phyloP scores from a whole-genome alignment of 768 basidiomycete genomes.

The Lentinus brumalis region DNA sequence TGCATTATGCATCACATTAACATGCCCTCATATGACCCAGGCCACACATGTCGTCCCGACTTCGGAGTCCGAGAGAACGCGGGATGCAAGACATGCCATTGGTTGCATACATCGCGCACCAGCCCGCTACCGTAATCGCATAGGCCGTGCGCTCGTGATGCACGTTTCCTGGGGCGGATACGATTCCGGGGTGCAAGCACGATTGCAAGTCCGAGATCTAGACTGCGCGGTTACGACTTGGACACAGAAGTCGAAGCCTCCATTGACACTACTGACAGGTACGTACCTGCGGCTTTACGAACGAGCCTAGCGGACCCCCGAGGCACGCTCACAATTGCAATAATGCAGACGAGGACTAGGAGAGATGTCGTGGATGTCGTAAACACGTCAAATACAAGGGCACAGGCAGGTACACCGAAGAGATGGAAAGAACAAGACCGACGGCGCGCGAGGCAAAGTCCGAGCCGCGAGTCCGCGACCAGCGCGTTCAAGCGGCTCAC shows the following conservation, averaged over 20 bases:
- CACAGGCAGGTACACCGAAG: neutral
- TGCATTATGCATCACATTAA: neutral
- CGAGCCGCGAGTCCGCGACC: neutral
- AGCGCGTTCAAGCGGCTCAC: neutral
- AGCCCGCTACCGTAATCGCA: neutral
- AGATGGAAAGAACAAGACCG: neutral
- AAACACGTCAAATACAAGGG: neutral
- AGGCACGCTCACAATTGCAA: neutral
- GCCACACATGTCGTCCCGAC: too few relatives aligned
- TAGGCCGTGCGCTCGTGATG: slow-evolving; percentile 1
- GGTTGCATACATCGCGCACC: neutral
- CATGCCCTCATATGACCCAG: neutral
- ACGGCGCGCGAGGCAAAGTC: neutral
- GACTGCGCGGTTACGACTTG: neutral
- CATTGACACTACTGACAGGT: neutral
- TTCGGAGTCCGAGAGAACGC: too few relatives aligned
- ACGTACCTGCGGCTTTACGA: neutral
- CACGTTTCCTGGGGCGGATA: slow-evolving; percentile 17
- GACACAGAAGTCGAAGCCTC: neutral
- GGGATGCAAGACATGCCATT: too few relatives aligned
- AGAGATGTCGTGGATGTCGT: neutral
- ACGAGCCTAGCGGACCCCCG: neutral
- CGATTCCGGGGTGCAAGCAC: slow-evolving; percentile 16
- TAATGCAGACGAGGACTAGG: neutral
- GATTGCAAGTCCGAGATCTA: neutral